Base-by-base conservation (phyloP, 2,329 filamentous ascomycete genomes). In the Grosmannia huntii region DNA sequence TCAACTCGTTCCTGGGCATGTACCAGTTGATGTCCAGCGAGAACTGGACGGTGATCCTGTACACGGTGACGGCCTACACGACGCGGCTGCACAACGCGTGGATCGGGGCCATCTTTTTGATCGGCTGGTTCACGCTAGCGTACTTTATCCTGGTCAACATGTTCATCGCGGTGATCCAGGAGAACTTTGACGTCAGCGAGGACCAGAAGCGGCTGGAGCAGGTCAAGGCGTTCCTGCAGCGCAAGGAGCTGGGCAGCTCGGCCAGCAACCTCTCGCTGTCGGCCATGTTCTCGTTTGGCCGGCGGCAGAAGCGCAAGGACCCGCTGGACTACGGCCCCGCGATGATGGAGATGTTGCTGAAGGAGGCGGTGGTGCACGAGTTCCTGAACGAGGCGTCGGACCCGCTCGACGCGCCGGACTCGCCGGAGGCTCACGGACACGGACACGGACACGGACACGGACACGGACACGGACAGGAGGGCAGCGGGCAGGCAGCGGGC, bases 101-200 rank as follows among this genome's bases (percentile, higher is more conserved):
- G 92, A 90, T 97, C 59, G 90, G 89, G 11, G 90, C 92, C 10
- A 79, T 89, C 1, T 96, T 99, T 65, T 79, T 96, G 64, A 89
- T 96, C 62, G 80, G 91, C 64, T 99, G 94, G 94, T 97, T 96
- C 71, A 94, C 96, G 59, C 79, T 99, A 50, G 81, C 90, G 6
- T 96, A 95, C 70, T 92, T 97, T 69, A 95, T 99, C 73, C 82
- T 97, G 61, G 75, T 99, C 75, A 99, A 97, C 68, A 99, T 99
- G 94, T 99, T 99, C 77, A 97, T 99, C 88, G 94, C 94, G 77
- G 94, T 99, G 73, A 99, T 99, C 64, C 94, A 99, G 71, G 94
- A 99, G 69, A 99, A 96, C 67, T 99, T 99, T 69, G 94, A 99
- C 72, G 90, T 99, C 28, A 95, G 91, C 4, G 94, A 99, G 69